phyloP scores from a whole-genome alignment of 2,329 filamentous ascomycete species.

The Colletotrichum sp. region DNA sequence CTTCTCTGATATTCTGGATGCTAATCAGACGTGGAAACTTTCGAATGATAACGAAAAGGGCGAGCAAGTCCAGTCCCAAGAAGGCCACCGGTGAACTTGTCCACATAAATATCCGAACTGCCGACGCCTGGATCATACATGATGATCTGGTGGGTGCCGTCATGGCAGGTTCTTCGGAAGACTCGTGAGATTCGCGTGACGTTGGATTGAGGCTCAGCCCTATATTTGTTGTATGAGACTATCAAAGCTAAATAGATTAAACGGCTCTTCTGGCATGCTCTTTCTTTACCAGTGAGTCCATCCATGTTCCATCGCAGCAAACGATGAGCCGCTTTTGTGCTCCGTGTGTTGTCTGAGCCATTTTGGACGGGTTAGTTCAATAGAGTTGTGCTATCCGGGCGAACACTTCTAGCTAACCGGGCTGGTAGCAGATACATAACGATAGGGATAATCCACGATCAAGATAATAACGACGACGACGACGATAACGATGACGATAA shows the following conservation, averaged over 20 bases:
- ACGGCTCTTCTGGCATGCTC: slow-evolving; percentile 44
- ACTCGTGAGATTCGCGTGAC: slow-evolving; percentile 65
- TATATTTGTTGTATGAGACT: background rate
- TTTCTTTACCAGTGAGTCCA: slow-evolving; percentile 46
- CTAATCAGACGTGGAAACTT: background rate
- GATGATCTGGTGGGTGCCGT: slow-evolving; percentile 62
- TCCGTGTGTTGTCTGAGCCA: background rate
- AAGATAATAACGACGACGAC: no score
- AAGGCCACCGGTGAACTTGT: slow-evolving; percentile 56
- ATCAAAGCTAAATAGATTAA: background rate
- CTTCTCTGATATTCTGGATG: slow-evolving; percentile 59
- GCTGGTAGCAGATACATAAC: no score
- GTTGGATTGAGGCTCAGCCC: slow-evolving; percentile 50
- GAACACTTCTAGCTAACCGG: no score
- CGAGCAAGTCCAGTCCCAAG: slow-evolving; percentile 59
- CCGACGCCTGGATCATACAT: slow-evolving; percentile 67
- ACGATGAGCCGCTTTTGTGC: slow-evolving; percentile 51
- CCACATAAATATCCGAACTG: slow-evolving; percentile 51
- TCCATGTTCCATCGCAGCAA: slow-evolving; percentile 60
- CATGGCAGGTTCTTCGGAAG: slow-evolving; percentile 53
- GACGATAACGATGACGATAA: no score
- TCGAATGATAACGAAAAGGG: background rate
- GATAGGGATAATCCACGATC: no score
- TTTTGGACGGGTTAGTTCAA: background rate
- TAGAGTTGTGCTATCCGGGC: no score